phyloP scores from a whole-genome alignment of 306 rosid genomes.

The Prosopis cineraria region DNA sequence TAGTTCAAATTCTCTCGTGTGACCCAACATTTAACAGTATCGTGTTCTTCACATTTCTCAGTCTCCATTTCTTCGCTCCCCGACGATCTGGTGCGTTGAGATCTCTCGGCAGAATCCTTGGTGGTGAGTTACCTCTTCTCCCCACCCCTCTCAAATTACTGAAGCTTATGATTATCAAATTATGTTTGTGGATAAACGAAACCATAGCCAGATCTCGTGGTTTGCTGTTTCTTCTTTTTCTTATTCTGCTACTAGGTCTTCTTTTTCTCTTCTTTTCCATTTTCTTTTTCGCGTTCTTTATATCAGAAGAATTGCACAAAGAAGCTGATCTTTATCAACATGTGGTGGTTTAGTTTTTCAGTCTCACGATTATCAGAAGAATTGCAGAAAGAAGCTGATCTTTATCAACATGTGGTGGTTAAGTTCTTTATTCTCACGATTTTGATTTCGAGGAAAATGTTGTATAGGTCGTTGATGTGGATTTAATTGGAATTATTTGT shows the following conservation, averaged over 20 bases:
- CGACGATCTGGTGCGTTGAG: constrained; percentile 22
- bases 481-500: neutral
- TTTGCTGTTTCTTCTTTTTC: constrained; percentile 6
- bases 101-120: constrained; percentile 37
- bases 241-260: neutral
- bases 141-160: neutral
- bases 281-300: neutral
- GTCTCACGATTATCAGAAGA: neutral
- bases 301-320: neutral
- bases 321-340: neutral
- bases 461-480: neutral
- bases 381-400: neutral
- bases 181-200: neutral
- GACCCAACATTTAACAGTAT: neutral
- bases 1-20: neutral
- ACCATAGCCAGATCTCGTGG: constrained; percentile 30
- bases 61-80: neutral
- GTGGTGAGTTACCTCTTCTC: constrained; percentile 19
- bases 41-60: neutral
- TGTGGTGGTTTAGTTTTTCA: neutral
- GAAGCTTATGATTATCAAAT: neutral
- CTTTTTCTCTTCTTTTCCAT: neutral
- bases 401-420: neutral
- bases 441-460: neutral
- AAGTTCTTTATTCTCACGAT: neutral